These are phyloP conservation scores for Kwoniella botswanensis DNA, from an alignment of 768 basidiomycete genomes.

Conservation along the genomic window DNA sequence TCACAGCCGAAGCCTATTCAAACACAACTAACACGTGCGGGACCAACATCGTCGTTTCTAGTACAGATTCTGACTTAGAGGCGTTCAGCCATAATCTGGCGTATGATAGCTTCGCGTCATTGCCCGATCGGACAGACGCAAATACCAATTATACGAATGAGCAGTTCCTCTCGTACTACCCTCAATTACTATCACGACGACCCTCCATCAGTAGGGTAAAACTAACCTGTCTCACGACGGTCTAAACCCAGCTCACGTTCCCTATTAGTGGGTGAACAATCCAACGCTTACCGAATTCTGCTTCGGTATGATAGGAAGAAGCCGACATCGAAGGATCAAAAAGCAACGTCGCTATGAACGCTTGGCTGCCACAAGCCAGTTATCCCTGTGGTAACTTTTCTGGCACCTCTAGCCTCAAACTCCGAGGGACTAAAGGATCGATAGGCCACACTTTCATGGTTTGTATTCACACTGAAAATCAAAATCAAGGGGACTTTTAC, in stretches of 20 bases:
- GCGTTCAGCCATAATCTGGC: constrained; percentile 84
- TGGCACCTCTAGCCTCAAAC: constrained; percentile 80
- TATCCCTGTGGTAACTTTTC: constrained; percentile 80
- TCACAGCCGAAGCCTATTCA: constrained; percentile 72
- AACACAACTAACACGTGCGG: constrained; percentile 70
- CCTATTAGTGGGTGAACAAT: constrained; percentile 82
- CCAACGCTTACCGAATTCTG: constrained; percentile 75
- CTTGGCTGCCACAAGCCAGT: constrained; percentile 76
- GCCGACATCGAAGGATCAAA: constrained; percentile 80
- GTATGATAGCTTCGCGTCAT: constrained; percentile 79
- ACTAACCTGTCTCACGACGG: constrained; percentile 70
- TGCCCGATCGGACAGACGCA: constrained; percentile 64
- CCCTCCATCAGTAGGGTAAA: constrained; percentile 81
- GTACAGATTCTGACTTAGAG: constrained; percentile 82
- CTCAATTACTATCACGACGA: constrained; percentile 77
- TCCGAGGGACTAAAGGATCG: constrained; percentile 80
- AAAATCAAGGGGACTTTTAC: constrained; percentile 80
- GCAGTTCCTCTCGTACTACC: constrained; percentile 83
- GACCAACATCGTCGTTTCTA: constrained; percentile 74
- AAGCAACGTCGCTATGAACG: constrained; percentile 82
- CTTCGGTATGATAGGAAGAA: constrained; percentile 78
- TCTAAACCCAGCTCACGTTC: constrained; percentile 69
- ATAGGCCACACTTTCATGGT: constrained; percentile 83
- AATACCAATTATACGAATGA: constrained; percentile 83
- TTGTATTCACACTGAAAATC: constrained; percentile 81